These are phyloP conservation scores for Oryza australiensis DNA, from an alignment of 176 grass and related monocot genomes.

Conservation along the genomic window DNA sequence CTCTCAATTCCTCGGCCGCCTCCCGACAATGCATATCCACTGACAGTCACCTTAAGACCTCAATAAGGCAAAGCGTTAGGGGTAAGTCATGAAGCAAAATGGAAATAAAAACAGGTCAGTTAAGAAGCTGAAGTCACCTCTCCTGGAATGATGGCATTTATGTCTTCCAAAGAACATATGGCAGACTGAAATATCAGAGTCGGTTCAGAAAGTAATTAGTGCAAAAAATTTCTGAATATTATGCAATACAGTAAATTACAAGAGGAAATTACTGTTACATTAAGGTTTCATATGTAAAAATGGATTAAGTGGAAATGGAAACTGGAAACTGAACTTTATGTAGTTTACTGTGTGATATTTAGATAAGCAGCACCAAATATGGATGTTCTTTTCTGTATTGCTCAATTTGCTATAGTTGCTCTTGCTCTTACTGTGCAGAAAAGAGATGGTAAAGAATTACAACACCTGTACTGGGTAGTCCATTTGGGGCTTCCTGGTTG, in stretches of 20 bases:
- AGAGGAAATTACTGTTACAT: background rate
- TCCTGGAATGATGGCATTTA: slow-evolving; percentile 38
- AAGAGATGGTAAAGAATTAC: background rate
- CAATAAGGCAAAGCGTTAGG: background rate
- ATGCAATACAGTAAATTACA: background rate
- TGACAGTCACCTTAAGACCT: slow-evolving; percentile 40
- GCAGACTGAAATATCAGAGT: slow-evolving; percentile 50
- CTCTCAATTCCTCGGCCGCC: slow-evolving; percentile 70
- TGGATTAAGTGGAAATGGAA: background rate
- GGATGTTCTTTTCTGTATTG: background rate
- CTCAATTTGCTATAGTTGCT: background rate
- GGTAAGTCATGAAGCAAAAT: background rate
- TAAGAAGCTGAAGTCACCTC: slow-evolving; percentile 29
- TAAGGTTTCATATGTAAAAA: background rate
- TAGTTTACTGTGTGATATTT: background rate
- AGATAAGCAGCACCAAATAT: background rate
- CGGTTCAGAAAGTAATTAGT: background rate
- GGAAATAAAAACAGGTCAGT: background rate
- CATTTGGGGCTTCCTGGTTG: slow-evolving; percentile 63
- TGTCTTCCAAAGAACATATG: slow-evolving; percentile 68
- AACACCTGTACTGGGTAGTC: slow-evolving; percentile 70
- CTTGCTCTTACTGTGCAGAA: background rate
- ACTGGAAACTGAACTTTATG: no score
- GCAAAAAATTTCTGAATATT: background rate
- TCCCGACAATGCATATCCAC: slow-evolving; percentile 60